Base-by-base conservation (phyloP, 805 yeast species). In the Candida dendrica region DNA sequence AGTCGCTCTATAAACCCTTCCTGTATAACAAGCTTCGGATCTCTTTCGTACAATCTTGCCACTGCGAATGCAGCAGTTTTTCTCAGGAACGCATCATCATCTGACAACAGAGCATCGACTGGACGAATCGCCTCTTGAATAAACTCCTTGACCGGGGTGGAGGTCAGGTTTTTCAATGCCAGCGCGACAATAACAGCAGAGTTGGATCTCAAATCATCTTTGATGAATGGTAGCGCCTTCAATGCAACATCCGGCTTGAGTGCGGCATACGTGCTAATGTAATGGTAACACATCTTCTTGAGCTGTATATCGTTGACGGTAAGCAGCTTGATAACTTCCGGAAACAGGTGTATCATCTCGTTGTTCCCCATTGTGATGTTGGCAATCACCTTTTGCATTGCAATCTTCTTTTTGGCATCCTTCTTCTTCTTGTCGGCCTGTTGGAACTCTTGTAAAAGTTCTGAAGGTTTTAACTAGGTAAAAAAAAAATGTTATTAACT, bases 331-430 rank as follows among this genome's bases (percentile, higher is more conserved):
- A 77, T 45, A 6, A 87, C 72, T 40, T 86, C 95, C 1, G 81
- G 79, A 53, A 81, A 75, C 42, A 91, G 58, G 16, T 64, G 59
- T 10, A 78, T 69, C 76, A 89, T 77, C 55, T 91, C 96, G 42
- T 73, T 73, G 59, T 86, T 87, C 39, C 89, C 88, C 62, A 88
- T 71, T 6, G 95, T 82, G 61, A 88, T 73, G 60, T 89, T 90
- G 35, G 95, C 91, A 7, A 90, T 70, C 22, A 88, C 74, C 53
- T 84, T 84, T 59, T 81, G 81, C 53, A 91, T 58, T 1, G 80
- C 72, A 10, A 66, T 63, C 50, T 73, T 77, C 37, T 59, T 58
- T 47, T 60, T 66, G n/a, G 61, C 43, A 3, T 51, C 56, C 19
- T 58, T 55, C 50, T 69, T 70, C 55, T 67, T 71, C 45, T 65